phyloP scores from a whole-genome alignment of 495 filamentous ascomycete genomes.

The Trichoderma reesei region DNA sequence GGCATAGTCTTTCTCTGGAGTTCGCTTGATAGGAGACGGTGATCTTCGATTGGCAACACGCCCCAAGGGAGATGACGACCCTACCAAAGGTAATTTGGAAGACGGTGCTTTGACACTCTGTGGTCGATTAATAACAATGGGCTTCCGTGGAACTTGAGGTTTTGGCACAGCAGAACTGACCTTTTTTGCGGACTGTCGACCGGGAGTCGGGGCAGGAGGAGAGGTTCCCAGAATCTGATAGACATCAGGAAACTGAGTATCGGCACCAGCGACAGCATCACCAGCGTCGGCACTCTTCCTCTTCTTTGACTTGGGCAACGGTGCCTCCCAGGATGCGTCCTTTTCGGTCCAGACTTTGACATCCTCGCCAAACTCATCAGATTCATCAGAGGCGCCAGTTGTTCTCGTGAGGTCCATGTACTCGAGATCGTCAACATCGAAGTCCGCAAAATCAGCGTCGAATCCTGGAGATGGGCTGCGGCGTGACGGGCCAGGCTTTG shows the following conservation, averaged over 20 bases:
- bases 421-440: conserved; percentile 32
- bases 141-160: neutral
- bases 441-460: neutral
- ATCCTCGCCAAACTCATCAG: conserved; percentile 43
- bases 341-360: conserved; percentile 52
- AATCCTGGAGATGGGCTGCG: neutral
- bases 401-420: conserved; percentile 65
- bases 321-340: conserved; percentile 27
- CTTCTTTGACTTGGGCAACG: conserved; percentile 48
- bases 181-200: conserved; percentile 14
- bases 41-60: neutral
- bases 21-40: conserved; percentile 13
- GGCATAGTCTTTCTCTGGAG: conserved; percentile 11
- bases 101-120: neutral
- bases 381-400: conserved; percentile 31
- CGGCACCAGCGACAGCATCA: conserved; percentile 19
- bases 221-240: conserved; percentile 21
- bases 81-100: neutral
- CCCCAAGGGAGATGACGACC: neutral
- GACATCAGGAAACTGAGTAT: conserved; percentile 32
- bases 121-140: neutral
- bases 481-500: neutral
- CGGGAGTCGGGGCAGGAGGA: conserved; percentile 12
- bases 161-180: neutral
- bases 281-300: conserved; percentile 64